phyloP scores from a whole-genome alignment of 169 alveolate genomes.

The Plasmodium vivax region DNA sequence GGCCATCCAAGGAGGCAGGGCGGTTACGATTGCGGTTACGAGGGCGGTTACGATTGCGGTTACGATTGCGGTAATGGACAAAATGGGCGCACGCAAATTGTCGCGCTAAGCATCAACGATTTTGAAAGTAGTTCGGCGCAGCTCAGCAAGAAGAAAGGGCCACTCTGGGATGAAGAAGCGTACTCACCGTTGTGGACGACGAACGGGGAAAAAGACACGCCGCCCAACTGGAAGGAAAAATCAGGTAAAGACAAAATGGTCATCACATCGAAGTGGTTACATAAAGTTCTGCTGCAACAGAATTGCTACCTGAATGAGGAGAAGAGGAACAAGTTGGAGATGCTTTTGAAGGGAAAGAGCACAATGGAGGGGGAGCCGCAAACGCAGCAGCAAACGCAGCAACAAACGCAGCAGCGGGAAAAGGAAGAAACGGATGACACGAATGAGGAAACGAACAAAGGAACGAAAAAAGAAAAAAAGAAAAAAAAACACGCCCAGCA shows the following conservation, averaged over 20 bases:
- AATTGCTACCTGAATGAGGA: constrained; percentile 13
- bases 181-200: background rate
- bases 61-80: background rate
- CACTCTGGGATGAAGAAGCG: background rate
- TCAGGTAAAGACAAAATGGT: background rate
- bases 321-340: background rate
- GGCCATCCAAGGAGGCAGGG: background rate
- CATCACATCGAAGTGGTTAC: constrained; percentile 34
- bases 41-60: background rate
- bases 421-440: background rate
- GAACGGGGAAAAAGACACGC: background rate
- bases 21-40: background rate
- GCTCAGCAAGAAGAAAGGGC: background rate
- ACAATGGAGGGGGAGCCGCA: background rate
- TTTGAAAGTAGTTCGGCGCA: background rate
- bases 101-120: constrained; percentile 32
- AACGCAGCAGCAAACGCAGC: no score
- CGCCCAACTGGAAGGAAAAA: background rate
- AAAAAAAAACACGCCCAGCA: background rate
- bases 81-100: constrained; percentile 3
- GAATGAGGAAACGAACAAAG: background rate
- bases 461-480: background rate
- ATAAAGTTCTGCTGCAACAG: constrained; percentile 30
- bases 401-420: background rate
- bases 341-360: background rate